Conservation (phyloP, 2,329 filamentous ascomycete species). For the Cladosporium sp. region DNA sequence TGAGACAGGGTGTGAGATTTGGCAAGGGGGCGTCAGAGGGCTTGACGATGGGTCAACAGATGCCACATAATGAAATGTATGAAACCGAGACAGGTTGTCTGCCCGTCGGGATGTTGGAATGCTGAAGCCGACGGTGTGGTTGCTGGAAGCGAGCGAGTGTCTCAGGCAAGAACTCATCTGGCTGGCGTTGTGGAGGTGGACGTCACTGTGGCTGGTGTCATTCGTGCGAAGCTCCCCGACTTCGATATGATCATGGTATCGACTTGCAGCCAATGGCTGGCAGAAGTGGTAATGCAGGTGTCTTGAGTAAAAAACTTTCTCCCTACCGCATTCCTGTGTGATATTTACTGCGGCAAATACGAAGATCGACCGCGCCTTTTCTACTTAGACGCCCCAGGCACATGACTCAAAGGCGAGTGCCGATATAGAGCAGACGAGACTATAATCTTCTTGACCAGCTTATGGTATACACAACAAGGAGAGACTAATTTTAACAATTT, state of each 20-base stretch:
- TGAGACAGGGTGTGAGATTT: constrained; percentile 74
- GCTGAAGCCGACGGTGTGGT: background rate
- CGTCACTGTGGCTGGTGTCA: background rate
- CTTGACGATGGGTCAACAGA: background rate
- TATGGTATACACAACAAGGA: too few species aligned
- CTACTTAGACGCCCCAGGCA: too few species aligned
- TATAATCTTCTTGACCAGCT: too few species aligned
- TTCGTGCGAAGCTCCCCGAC: background rate
- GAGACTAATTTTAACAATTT: too few species aligned
- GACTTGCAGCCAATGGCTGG: background rate
- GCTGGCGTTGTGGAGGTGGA: background rate
- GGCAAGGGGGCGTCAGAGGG: constrained; percentile 58
- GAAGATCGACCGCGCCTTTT: too few species aligned
- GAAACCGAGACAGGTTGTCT: background rate
- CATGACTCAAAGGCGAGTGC: too few species aligned
- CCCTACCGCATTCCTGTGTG: background rate
- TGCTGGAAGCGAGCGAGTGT: background rate
- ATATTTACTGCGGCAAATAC: background rate
- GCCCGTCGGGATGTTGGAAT: background rate
- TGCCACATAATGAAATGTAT: background rate
- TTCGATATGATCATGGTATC: background rate
- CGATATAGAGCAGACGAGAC: too few species aligned
- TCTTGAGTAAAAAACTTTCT: background rate
- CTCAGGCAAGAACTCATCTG: background rate
- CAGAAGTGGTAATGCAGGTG: background rate